These are phyloP conservation scores for Corchorus capsularis DNA, from an alignment of 345 rosid species.

Conservation along the genomic window DNA sequence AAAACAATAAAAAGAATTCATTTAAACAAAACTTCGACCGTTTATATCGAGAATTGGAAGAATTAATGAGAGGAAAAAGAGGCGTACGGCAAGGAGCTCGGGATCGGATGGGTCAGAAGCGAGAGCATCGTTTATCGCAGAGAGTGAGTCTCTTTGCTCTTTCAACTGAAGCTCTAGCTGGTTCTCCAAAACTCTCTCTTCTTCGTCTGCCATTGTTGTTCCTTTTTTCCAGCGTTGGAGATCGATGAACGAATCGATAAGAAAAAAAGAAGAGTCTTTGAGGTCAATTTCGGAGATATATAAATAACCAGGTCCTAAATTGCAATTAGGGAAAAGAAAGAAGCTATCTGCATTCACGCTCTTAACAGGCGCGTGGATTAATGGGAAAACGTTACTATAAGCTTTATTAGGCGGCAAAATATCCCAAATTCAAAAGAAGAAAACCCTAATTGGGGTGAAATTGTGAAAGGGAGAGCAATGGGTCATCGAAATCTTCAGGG, in stretches of 20 bases:
- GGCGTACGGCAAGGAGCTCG: constrained; percentile 69
- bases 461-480: constrained; percentile 28
- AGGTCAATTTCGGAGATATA: neutral
- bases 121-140: constrained; percentile 68
- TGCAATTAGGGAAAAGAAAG: neutral
- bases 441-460: constrained; percentile 16
- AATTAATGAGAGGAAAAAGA: neutral
- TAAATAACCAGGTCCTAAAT: neutral
- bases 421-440: constrained; percentile 10
- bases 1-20: constrained; percentile 23
- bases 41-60: constrained; percentile 2
- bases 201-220: constrained; percentile 58
- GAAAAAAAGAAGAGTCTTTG: neutral
- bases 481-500: constrained; percentile 37
- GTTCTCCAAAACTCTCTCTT: constrained; percentile 70
- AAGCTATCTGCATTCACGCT: neutral
- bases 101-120: constrained; percentile 61
- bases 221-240: neutral
- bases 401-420: neutral
- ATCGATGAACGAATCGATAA: neutral
- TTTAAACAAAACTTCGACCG: neutral
- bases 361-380: constrained; percentile 1
- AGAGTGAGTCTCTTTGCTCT: constrained; percentile 77
- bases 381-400: neutral
- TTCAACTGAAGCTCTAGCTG: constrained; percentile 70